Evolutionary conservation across 2,329 filamentous ascomycete genomes (phyloP).

Genomic region (Colletotrichum eleusines): DNA sequence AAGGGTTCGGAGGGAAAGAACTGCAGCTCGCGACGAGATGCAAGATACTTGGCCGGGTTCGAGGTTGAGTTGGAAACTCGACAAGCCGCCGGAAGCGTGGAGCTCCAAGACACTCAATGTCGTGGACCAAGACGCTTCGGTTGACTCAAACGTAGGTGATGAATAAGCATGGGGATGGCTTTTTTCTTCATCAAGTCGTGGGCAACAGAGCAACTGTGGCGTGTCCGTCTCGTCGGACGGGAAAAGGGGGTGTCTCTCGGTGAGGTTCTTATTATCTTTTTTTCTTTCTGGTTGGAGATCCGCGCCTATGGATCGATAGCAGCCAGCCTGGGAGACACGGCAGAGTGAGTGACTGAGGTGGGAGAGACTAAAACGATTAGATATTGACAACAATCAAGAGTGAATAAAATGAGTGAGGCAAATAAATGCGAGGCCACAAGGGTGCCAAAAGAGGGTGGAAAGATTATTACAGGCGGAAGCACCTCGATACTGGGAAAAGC

Average conservation of each 20-base stretch:
- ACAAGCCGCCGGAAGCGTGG: neutral
- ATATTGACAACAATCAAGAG: slow-evolving; percentile 6
- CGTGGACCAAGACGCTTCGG: neutral
- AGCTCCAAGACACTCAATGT: neutral
- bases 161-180: neutral
- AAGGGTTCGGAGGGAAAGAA: neutral
- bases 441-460: slow-evolving; percentile 21
- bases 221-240: neutral
- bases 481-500: slow-evolving; percentile 4
- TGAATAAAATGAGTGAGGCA: slow-evolving; percentile 25
- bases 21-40: neutral
- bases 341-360: slow-evolving; percentile 30
- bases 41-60: neutral
- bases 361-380: slow-evolving; percentile 25
- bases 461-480: slow-evolving; percentile 13
- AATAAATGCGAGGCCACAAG: slow-evolving; percentile 17
- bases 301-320: neutral
- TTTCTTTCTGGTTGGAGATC: neutral
- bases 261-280: too few species aligned
- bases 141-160: neutral
- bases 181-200: slow-evolving; percentile 17
- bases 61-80: neutral
- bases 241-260: too few species aligned
- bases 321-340: neutral
- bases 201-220: slow-evolving; percentile 2